Evolutionary conservation across 192 early-diverging fungal species (phyloP), one percentile per base, ranked within the genome.

Genomic region (Podochytrium sp.): DNA sequence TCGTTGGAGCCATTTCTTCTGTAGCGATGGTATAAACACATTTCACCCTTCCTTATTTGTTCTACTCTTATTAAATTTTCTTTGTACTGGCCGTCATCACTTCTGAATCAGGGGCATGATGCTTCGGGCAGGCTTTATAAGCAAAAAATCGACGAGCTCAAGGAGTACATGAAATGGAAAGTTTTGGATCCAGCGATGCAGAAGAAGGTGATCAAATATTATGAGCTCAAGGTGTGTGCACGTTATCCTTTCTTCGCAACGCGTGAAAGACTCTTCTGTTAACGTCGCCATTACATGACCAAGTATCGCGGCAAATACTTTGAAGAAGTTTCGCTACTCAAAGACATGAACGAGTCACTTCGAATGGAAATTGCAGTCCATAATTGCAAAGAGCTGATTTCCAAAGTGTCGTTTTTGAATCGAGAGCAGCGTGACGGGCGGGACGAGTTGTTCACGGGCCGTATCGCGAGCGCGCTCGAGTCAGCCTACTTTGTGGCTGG

Each of bases 321-420:
- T 55, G 25, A 55, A 10, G 23, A 20, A 1, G 23, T 23, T 55
- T 23, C 52, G 20, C 5, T 20, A 35, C 30, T 86, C 65, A 27
- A 23, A 4, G 84, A 86, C 32, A 60, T 86, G 66, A 82, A 81
- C 59, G 70, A 81, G 4, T 72, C 79, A 10, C 52, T 86, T 30
- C 69, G 76, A 12, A 73, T 81, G 80, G 80, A 82, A 59, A 86
- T 86, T 64, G 75, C 79, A 0, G 61, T 81, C n/a, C 77, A 80
- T 62, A 82, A 86, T 55, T 86, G 84, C 55, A 40, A 72, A 16
- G 76, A 79, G 27, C 65, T 86, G 38, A 78, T 86, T 29, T 49
- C 50, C 2, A 83, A 86, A 47, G 80, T 82, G 41, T 75, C 76
- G n/a, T 86, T 86, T 65, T 63, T 86, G 37, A 69, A 58, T 18